Evolutionary conservation across 164 flowering plant species (phyloP), one percentile per base, ranked within the genome.

Genomic region (Liquidambar formosana): DNA sequence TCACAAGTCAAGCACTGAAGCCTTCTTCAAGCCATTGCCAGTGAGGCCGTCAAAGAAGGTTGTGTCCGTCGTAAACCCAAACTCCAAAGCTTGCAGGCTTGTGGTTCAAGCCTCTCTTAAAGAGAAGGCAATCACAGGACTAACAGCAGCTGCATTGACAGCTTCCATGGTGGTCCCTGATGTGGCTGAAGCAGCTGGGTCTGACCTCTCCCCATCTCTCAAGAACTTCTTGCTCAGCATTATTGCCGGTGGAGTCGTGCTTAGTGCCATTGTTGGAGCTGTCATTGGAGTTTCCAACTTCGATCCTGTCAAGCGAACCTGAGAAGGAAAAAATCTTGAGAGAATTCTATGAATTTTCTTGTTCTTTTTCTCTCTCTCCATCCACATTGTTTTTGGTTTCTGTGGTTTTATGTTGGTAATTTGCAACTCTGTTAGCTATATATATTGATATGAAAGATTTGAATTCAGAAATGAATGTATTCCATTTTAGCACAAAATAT

Each of bases 181-280:
- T 8, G 77, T 67, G 54, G 88, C 84, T 1, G 75, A 73, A 57
- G 85, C 86, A 0, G 89, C 85, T 5, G 82, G 59, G 23, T 70
- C 77, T 9, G 74, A 72, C 4, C 6, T 75, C 54, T 68, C 80
- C 10, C 89, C 89, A 0, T 85, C 89, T 3, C 81, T 85, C 41
- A 80, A 85, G 78, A 83, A 83, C 78, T 85, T 83, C 84, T 63
- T 85, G 70, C 78, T 85, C 70, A 83, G 89, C 79, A 85, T 85
- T 27, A 77, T 27, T 2, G 70, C 84, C 11, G 87, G 89, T 0
- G 82, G 84, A 0, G 80, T 79, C 27, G 84, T 85, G 71, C 71
- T 78, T 10, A 60, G 10, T 9, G 85, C 21, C 4, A 65, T 83
- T 54, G 33, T 73, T 22, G 89, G 85, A 0, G 89, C 78, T 23